These are phyloP conservation scores for Austroboletus festivus DNA, from an alignment of 768 basidiomycete species.

Conservation along the genomic window DNA sequence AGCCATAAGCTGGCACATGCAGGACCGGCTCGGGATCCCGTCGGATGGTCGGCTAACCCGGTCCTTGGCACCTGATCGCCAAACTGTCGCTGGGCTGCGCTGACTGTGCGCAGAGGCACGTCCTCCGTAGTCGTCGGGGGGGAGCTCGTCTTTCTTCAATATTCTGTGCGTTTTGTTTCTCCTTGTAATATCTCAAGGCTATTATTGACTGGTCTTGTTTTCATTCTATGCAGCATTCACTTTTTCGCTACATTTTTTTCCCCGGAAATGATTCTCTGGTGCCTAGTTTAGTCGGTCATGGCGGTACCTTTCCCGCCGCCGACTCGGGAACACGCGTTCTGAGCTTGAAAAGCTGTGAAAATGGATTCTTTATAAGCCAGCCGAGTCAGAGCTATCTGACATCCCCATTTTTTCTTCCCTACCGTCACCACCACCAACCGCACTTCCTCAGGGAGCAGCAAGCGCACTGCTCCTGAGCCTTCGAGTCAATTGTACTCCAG, in stretches of 20 bases:
- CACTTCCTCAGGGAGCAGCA: conserved; percentile 21
- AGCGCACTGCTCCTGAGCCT: conserved; percentile 18
- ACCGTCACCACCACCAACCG: conserved; percentile 18
- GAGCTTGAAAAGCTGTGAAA: conserved; percentile 37
- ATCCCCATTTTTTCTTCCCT: conserved; percentile 6
- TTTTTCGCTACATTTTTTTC: background rate
- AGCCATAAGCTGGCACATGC: background rate
- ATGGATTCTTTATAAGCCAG: conserved; percentile 26
- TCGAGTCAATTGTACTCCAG: conserved; percentile 21
- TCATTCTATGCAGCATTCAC: background rate
- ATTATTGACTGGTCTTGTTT: too few relatives aligned
- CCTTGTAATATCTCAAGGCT: too few relatives aligned
- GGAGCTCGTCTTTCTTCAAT: too few relatives aligned
- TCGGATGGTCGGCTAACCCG: conserved; percentile 11
- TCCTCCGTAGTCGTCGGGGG: too few relatives aligned
- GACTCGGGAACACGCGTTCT: conserved; percentile 29
- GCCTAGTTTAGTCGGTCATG: conserved; percentile 7
- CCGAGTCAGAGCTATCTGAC: conserved; percentile 23
- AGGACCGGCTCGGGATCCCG: conserved; percentile 4
- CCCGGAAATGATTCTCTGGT: too few relatives aligned
- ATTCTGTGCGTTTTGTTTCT: too few relatives aligned
- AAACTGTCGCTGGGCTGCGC: conserved; percentile 2
- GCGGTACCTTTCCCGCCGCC: conserved; percentile 20
- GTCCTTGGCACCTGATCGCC: conserved; percentile 2
- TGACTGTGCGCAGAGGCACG: conserved; percentile 6